Evolutionary conservation across 257 asterid species (phyloP).

Genomic region (Perilla frutescens): DNA sequence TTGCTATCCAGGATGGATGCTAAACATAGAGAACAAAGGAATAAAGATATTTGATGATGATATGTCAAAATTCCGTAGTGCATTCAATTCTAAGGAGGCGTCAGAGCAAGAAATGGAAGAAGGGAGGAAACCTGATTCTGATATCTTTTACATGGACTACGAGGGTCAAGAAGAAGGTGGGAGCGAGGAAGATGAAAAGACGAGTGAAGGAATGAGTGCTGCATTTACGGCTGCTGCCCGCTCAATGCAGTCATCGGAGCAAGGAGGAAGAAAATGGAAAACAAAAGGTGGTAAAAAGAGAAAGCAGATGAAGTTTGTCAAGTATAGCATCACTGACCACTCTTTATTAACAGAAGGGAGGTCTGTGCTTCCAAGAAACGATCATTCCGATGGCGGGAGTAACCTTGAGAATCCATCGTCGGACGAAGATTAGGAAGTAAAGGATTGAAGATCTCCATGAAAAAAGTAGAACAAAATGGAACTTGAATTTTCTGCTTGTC

Average conservation of each 20-base stretch:
- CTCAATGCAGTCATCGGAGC: constrained; percentile 50
- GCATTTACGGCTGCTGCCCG: constrained; percentile 68
- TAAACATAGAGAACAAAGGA: constrained; percentile 64
- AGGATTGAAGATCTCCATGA: constrained; percentile 23
- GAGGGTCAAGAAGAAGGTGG: constrained; percentile 52
- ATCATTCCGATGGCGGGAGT: constrained; percentile 49
- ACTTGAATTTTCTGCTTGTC: background rate
- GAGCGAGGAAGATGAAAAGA: constrained; percentile 42
- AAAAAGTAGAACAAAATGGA: background rate
- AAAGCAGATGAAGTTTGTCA: constrained; percentile 50
- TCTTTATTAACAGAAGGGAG: constrained; percentile 35
- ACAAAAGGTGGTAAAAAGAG: constrained; percentile 41
- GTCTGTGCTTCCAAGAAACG: constrained; percentile 29
- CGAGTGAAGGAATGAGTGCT: constrained; percentile 46
- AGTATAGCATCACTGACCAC: constrained; percentile 45
- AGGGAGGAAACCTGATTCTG: constrained; percentile 42
- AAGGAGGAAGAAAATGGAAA: constrained; percentile 52
- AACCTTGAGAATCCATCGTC: constrained; percentile 61
- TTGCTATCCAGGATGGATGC: constrained; percentile 62
- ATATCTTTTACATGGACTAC: constrained; percentile 64
- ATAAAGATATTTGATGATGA: constrained; percentile 61
- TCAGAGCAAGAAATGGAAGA: constrained; percentile 36
- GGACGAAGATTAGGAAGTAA: constrained; percentile 51
- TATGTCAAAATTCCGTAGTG: constrained; percentile 47
- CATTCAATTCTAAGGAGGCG: constrained; percentile 46